Base-by-base conservation (phyloP, 1,284 basidiomycete genomes). In the Ganoderma boninense region DNA sequence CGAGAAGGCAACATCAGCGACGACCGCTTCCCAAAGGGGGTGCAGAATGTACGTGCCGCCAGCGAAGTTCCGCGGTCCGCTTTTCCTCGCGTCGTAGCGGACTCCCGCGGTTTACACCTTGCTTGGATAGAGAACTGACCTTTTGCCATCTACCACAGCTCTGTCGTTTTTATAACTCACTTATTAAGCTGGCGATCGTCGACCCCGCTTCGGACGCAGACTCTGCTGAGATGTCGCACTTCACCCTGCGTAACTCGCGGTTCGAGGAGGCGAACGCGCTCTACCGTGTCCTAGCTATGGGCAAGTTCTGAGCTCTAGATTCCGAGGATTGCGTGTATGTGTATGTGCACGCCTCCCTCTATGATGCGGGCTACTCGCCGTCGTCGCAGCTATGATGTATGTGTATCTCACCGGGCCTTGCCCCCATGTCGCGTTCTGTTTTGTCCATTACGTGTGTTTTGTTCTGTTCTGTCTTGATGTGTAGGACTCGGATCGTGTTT, bases 241-340 rank as follows among this genome's bases (percentile, higher is more conserved):
- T 94, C 75, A 87, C 89, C 52, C 83, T 94, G 61, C 86, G 87
- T 59, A 85, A 92, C 76, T 85, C 93, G 5, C 85, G 90, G 4
- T 90, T 92, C 72, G 91, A 93, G 77, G 92, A 94, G 73, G 92
- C 92, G 14, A 92, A 91, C 74, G 79, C 83, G 69, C 84, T 94
- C 57, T 94, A 93, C 77, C 87, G 91, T 35, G 77, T 86, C 56
- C 82, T 93, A 73, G 89, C 82, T 44, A 73, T 79, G 62, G 80
- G 80, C 65, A 80, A 79, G 69, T 82, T 83, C 74, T 86, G 76
- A 83, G 23, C 29, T 29, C 16, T 32, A 32, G 54, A 35, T 5
- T 18, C 29, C 54, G 54, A 56, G 26, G 52, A 14, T 26, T 16
- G 26, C n/a, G n/a, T n/a, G n/a, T n/a, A n/a, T 18, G 18, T 38